phyloP scores from a whole-genome alignment of 768 basidiomycete species.

The Boletus patriciae region DNA sequence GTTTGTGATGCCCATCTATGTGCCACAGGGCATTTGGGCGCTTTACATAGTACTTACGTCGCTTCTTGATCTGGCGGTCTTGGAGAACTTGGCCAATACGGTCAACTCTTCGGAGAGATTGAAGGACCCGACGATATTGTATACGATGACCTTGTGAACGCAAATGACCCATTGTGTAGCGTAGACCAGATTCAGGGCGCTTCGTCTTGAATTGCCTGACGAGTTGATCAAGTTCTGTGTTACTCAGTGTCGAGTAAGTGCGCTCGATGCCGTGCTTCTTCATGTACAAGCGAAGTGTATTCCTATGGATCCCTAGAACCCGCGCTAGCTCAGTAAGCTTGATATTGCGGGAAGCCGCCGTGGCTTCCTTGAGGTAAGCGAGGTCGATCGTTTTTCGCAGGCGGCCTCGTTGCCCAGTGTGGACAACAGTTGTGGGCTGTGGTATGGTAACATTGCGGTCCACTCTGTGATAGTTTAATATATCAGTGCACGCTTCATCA shows the following conservation, averaged over 20 bases:
- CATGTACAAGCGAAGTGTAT: conserved; percentile 10
- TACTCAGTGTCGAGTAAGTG: conserved; percentile 4
- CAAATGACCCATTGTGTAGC: no score
- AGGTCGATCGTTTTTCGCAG: neutral
- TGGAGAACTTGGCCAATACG: neutral
- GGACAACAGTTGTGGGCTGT: neutral
- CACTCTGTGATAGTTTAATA: neutral
- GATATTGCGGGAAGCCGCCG: conserved; percentile 14
- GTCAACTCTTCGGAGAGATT: neutral
- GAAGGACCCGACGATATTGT: neutral
- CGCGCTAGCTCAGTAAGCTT: conserved; percentile 11
- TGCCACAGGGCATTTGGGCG: no score
- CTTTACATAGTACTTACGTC: no score
- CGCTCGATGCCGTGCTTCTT: conserved; percentile 6
- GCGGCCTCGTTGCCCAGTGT: neutral
- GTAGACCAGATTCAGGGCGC: no score
- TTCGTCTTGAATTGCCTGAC: no score
- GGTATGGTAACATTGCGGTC: neutral
- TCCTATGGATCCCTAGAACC: conserved; percentile 4
- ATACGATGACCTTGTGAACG: no score
- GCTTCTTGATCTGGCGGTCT: neutral
- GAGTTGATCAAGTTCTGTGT: no score
- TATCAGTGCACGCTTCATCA: neutral
- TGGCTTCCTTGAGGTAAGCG: neutral
- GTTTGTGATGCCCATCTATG: no score